Evolutionary conservation across 176 grass and related monocot species (phyloP).

Genomic region (Hyparrhenia diplandra): DNA sequence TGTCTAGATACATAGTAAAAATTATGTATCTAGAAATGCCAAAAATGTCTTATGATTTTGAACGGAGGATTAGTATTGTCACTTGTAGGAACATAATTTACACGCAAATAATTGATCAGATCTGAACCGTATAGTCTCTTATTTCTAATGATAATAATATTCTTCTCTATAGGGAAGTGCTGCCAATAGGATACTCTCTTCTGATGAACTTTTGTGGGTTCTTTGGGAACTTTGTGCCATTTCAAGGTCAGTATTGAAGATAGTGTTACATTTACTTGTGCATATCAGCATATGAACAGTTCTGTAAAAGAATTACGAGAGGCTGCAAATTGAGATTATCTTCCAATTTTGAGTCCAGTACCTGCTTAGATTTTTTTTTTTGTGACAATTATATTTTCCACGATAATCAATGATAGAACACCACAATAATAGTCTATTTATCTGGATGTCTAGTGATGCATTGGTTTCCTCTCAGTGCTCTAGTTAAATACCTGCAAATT

Average conservation of each 20-base stretch:
- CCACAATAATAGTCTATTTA: not conserved
- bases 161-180: constrained; percentile 62
- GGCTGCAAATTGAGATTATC: not conserved
- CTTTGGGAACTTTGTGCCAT: constrained; percentile 97
- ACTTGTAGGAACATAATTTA: not conserved
- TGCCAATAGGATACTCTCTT: constrained; percentile 70
- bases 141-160: constrained; percentile 19
- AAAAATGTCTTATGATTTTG: not conserved
- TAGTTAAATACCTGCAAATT: constrained; percentile 10
- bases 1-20: not conserved
- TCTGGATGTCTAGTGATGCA: constrained; percentile 1
- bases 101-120: not conserved
- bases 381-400: not conserved
- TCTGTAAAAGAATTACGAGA: constrained; percentile 10
- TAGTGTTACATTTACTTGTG: not conserved
- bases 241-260: constrained; percentile 62
- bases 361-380: not conserved
- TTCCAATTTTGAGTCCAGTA: not conserved
- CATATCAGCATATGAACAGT: constrained; percentile 14
- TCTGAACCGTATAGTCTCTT: constrained; percentile 1
- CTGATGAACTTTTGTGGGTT: constrained; percentile 91
- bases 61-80: not conserved
- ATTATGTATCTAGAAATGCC: not conserved
- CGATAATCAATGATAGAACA: not conserved
- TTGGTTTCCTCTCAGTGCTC: not conserved